A percentile compares a stretch with the other conserved stretches of the same genome.
These are phyloP conservation scores for Sapria himalayana DNA, from an alignment of 345 rosid species.

Conservation along the genomic window DNA sequence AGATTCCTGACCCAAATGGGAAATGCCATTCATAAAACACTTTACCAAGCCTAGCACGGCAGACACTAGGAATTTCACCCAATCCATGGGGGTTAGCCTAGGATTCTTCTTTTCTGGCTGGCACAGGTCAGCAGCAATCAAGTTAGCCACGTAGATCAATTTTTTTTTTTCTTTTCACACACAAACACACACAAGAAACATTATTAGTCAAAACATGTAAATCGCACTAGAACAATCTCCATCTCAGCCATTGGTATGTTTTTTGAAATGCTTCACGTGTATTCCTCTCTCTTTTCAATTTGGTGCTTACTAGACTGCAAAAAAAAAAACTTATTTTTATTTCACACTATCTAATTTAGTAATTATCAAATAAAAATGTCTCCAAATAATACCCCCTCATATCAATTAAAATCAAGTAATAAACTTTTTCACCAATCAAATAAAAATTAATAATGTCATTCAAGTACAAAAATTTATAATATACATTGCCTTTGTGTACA, in stretches of 20 bases:
- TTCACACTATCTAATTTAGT: too few species aligned
- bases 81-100: conserved; percentile 91
- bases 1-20: not conserved
- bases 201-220: conserved; percentile 6
- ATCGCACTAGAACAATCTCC: conserved; percentile 93
- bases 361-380: too few species aligned
- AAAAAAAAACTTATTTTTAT: too few species aligned
- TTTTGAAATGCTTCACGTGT: conserved; percentile 81
- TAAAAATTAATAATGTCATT: too few species aligned
- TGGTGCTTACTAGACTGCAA: conserved; percentile 44
- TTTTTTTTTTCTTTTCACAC: not conserved
- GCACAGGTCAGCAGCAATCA: conserved; percentile 8
- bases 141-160: conserved; percentile 2
- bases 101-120: conserved; percentile 99
- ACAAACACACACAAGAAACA: conserved; percentile 7
- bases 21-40: conserved; percentile 5
- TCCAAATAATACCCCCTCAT: too few species aligned
- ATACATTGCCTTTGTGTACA: too few species aligned
- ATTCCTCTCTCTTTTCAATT: conserved; percentile 42
- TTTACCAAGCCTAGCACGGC: conserved; percentile 93
- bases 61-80: conserved; percentile 84
- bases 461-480: too few species aligned
- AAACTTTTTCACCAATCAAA: too few species aligned
- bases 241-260: conserved; percentile 97
- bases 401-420: too few species aligned